Percentiles rank a stretch among this genome's conserved stretches.
Conservation (phyloP, 1,284 basidiomycete species). For the Vanrija pseudolonga region DNA sequence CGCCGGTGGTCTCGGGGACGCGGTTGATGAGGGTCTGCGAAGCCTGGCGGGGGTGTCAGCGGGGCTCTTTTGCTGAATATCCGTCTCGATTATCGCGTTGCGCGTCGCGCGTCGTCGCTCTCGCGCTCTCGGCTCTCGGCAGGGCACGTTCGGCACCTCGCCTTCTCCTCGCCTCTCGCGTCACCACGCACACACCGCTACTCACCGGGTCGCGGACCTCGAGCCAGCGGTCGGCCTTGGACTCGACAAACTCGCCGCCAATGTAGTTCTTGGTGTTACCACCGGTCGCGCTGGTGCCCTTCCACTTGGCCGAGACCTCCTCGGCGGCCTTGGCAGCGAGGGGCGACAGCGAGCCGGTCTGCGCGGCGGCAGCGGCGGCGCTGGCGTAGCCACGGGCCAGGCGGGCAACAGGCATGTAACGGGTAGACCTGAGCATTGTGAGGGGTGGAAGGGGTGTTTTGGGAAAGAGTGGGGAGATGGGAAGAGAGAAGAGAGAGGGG, state of each 20-base stretch:
- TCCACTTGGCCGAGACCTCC: conserved; percentile 57
- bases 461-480: conserved; percentile 3
- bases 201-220: conserved; percentile 81
- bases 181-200: conserved; percentile 3
- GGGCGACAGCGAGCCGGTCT: conserved; percentile 20
- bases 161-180: too few species aligned
- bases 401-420: conserved; percentile 4
- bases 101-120: too few species aligned
- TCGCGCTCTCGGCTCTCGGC: too few species aligned
- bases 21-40: conserved; percentile 79
- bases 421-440: conserved; percentile 17
- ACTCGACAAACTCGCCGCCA: conserved; percentile 74
- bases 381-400: conserved; percentile 25
- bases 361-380: conserved; percentile 17
- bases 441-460: background rate
- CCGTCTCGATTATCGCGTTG: too few species aligned
- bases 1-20: conserved; percentile 80
- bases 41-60: conserved; percentile 5
- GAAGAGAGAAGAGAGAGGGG: background rate
- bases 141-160: too few species aligned
- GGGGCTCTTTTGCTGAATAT: background rate
- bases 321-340: conserved; percentile 36
- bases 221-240: conserved; percentile 70
- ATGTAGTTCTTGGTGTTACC: conserved; percentile 85
- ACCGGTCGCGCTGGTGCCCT: conserved; percentile 76